Evolutionary conservation across 805 yeast species (phyloP), one percentile per base, ranked within the genome.

Genomic region (Nakazawaea siamensis): DNA sequence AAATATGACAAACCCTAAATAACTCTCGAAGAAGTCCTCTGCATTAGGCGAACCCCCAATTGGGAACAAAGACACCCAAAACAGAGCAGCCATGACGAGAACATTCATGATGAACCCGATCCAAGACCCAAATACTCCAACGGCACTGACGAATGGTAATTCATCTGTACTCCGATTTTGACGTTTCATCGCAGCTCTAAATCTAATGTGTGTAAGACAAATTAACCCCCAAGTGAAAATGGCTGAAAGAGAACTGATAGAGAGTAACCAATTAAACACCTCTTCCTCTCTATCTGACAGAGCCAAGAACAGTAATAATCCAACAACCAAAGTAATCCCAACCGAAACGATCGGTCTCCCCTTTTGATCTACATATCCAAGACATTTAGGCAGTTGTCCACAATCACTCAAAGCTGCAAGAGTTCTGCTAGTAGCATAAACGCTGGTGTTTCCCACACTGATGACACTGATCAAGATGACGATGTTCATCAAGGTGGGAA

Each of bases 261-360:
- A 64, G 49, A 68, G 50, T 26, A 69, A 47, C 76, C 76, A 70
- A 20, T 56, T 49, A 44, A 84, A 83, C 4, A 80, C 80, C 12
- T 61, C 55, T 12, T 80, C 70, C 0, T 87, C 76, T 25, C 63
- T 54, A 36, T 68, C 62, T 29, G 73, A 66, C 4, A 79, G 75
- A 3, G 83, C 70, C 16, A 80, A 50, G 50, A 62, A 81, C 0
- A 86, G 70, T 24, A 81, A 54, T 3, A 73, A 49, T 0, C 84
- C 81, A 50, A 82, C 73, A 1, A 64, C 32, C 2, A 78, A 77
- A 0, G 87, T 67, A 40, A 76, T 70, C 23, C 80, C 42, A 2
- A 84, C 88, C 11, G 90, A 72, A 38, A 64, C 62, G 51, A 76
- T 76, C 0, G 95, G 95, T 11, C 80, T 82, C 4, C 94, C 94